Conservation (phyloP, 2,329 filamentous ascomycete species). For the Sclerotinia nivalis region DNA sequence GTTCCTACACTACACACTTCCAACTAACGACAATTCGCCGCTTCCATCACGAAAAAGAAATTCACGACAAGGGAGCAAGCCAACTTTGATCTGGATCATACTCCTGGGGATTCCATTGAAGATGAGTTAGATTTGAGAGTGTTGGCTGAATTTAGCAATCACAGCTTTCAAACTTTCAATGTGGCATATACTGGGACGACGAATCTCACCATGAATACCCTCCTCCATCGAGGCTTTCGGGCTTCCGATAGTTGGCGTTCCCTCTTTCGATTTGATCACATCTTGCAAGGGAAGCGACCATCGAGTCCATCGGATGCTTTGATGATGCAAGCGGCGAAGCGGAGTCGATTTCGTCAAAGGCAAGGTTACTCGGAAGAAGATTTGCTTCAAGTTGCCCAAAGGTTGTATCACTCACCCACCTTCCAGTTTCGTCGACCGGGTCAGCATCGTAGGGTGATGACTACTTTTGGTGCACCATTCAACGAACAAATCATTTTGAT, state of each 20-base stretch:
- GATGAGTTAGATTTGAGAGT: conserved; percentile 21
- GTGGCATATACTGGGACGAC: conserved; percentile 25
- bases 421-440: conserved; percentile 22
- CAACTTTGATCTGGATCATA: conserved; percentile 27
- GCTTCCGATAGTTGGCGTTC: conserved; percentile 24
- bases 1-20: conserved; percentile 22
- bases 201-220: conserved; percentile 23
- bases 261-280: conserved; percentile 25
- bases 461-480: conserved; percentile 20
- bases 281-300: conserved; percentile 22
- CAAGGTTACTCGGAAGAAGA: conserved; percentile 18
- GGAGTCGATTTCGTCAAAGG: too few relatives aligned
- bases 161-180: too few relatives aligned
- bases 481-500: conserved; percentile 27
- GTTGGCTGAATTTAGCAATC: conserved; percentile 27
- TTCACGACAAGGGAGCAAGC: too few relatives aligned
- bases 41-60: conserved; percentile 27
- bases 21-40: conserved; percentile 20
- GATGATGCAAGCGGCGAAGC: too few relatives aligned
- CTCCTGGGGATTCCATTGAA: conserved; percentile 6
- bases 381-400: conserved; percentile 19
- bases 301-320: conserved; percentile 17
- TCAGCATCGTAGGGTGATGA: conserved; percentile 24
- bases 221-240: conserved; percentile 23
- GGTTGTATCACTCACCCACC: conserved; percentile 17